phyloP scores from a whole-genome alignment of 2,329 filamentous ascomycete genomes.

The Leptoxyphium fumago region DNA sequence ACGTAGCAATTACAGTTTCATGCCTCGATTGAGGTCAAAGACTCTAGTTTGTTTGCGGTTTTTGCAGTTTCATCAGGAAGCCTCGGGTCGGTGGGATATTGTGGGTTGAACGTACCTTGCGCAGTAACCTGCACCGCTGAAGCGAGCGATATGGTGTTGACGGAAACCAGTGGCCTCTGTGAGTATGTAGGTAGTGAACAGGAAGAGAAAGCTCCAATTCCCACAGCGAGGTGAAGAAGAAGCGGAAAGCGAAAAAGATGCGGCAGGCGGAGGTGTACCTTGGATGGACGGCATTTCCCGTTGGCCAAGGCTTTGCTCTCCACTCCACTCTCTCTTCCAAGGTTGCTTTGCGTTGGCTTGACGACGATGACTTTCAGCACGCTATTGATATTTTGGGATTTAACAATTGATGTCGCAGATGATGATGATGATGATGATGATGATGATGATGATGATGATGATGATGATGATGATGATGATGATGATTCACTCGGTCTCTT shows the following conservation, averaged over 20 bases:
- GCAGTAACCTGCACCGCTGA: too few species aligned
- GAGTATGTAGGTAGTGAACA: neutral
- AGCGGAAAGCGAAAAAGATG: neutral
- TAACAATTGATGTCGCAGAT: too few species aligned
- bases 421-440: too few species aligned
- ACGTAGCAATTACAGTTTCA: constrained; percentile 75
- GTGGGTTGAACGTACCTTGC: neutral
- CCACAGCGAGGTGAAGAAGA: neutral
- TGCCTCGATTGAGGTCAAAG: constrained; percentile 68
- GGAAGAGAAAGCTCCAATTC: neutral
- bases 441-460: too few species aligned
- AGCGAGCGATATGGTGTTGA: too few species aligned
- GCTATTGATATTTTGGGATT: too few species aligned
- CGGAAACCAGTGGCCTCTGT: too few species aligned
- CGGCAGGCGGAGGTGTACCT: neutral
- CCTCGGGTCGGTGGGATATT: neutral
- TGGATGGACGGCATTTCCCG: neutral
- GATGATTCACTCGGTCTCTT: too few species aligned
- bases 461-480: too few species aligned
- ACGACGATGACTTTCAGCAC: too few species aligned
- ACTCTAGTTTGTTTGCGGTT: constrained; percentile 78
- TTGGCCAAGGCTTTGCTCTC: neutral
- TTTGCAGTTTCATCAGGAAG: constrained; percentile 61
- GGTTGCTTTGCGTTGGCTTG: too few species aligned
- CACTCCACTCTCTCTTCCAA: too few species aligned